A percentile compares a stretch with the other conserved stretches of the same genome.
phyloP scores from a whole-genome alignment of 208 protist species.

The Leishmania martiniquensis region DNA sequence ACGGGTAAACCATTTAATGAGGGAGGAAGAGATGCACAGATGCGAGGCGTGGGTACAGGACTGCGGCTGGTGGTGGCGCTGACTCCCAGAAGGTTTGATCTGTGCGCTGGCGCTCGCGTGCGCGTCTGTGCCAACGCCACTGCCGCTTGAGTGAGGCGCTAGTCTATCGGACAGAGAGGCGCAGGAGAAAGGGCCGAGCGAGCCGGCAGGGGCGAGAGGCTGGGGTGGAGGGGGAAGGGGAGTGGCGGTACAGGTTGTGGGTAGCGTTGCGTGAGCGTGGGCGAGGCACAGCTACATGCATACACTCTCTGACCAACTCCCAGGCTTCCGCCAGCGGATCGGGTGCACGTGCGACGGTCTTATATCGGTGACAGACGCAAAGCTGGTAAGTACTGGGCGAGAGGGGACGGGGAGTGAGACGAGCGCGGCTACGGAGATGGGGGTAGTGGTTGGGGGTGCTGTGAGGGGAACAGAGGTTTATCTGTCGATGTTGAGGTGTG shows the following conservation, averaged over 20 bases:
- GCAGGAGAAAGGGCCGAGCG: background rate
- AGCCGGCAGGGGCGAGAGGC: background rate
- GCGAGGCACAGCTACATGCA: background rate
- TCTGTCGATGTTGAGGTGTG: background rate
- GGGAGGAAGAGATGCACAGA: background rate
- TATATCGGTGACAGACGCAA: background rate
- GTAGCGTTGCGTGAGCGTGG: background rate
- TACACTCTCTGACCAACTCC: background rate
- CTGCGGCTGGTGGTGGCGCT: background rate
- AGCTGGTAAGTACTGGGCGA: no score
- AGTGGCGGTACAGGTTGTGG: background rate
- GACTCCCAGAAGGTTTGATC: background rate
- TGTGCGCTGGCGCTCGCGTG: background rate
- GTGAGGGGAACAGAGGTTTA: no score
- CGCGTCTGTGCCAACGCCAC: no score
- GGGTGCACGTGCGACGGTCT: background rate
- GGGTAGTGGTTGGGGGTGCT: no score
- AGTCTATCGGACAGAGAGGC: background rate
- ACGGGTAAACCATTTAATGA: background rate
- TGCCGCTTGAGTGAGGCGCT: background rate
- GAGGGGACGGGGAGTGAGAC: no score
- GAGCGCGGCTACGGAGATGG: no score
- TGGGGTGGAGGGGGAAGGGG: background rate
- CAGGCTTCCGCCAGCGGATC: background rate
- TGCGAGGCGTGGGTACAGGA: background rate